phyloP scores from a whole-genome alignment of 78 protist species.

The Dictyostelium brefeldianum region DNA sequence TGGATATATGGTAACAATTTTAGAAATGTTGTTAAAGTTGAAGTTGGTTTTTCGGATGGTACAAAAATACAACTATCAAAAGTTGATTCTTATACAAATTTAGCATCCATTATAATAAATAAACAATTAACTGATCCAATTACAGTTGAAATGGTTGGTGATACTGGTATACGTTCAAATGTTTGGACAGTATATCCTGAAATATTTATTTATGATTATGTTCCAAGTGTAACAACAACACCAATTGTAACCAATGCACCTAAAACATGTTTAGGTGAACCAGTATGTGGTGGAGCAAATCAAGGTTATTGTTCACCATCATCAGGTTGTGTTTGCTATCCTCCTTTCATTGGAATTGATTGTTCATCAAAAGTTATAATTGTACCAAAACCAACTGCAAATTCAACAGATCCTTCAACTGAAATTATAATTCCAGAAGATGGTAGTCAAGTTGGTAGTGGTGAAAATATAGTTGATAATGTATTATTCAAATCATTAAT shows the following conservation, averaged over 20 bases:
- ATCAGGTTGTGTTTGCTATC: conserved; percentile 1
- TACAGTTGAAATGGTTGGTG: neutral
- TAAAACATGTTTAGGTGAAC: neutral
- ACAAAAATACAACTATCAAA: neutral
- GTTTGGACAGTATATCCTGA: neutral
- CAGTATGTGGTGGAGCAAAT: neutral
- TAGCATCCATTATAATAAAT: neutral
- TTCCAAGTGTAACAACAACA: neutral
- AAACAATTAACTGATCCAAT: neutral
- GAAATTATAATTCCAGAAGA: neutral
- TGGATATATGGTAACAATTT: neutral
- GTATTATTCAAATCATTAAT: neutral
- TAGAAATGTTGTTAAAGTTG: neutral
- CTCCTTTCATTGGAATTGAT: conserved; percentile 5
- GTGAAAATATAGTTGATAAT: neutral
- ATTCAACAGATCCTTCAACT: neutral
- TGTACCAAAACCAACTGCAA: neutral
- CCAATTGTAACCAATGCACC: neutral
- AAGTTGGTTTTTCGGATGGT: neutral
- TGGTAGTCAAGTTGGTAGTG: no score
- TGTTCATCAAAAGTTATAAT: neutral
- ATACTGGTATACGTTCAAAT: neutral
- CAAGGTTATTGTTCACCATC: conserved; percentile 14
- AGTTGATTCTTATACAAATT: neutral
- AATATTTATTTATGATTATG: neutral